A percentile compares a stretch with the other conserved stretches of the same genome.
These are phyloP conservation scores for Capniomyces stellatus DNA, from an alignment of 371 early-diverging fungal genomes.

Conservation along the genomic window DNA sequence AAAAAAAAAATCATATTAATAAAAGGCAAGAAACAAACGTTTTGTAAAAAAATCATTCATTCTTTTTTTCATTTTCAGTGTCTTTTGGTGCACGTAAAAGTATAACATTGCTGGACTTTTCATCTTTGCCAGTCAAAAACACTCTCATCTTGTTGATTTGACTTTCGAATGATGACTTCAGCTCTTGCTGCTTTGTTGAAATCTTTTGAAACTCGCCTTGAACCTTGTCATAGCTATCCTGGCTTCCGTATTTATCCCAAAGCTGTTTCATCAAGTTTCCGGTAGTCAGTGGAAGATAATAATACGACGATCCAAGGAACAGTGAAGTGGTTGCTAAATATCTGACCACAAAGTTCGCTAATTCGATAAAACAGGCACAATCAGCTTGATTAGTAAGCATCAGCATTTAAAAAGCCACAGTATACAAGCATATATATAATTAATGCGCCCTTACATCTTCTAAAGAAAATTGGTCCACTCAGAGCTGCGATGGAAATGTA, in stretches of 20 bases:
- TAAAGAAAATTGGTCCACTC: conserved; percentile 21
- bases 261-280: conserved; percentile 15
- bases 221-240: background rate
- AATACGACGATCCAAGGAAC: conserved; percentile 8
- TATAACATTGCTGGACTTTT: background rate
- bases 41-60: background rate
- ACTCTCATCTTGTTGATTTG: background rate
- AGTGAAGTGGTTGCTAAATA: conserved; percentile 10
- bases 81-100: background rate
- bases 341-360: conserved; percentile 12
- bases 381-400: background rate
- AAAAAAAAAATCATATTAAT: too few relatives aligned
- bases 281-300: conserved; percentile 6
- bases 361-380: background rate
- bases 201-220: background rate
- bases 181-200: background rate
- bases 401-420: background rate
- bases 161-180: background rate
- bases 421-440: background rate
- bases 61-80: background rate
- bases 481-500: conserved; percentile 19
- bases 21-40: too few relatives aligned
- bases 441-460: conserved; percentile 7
- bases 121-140: background rate
- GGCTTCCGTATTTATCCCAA: conserved; percentile 1